Evolutionary conservation across 495 filamentous ascomycete genomes (phyloP), one percentile per base, ranked within the genome.

Genomic region (Talaromyces wortmannii): DNA sequence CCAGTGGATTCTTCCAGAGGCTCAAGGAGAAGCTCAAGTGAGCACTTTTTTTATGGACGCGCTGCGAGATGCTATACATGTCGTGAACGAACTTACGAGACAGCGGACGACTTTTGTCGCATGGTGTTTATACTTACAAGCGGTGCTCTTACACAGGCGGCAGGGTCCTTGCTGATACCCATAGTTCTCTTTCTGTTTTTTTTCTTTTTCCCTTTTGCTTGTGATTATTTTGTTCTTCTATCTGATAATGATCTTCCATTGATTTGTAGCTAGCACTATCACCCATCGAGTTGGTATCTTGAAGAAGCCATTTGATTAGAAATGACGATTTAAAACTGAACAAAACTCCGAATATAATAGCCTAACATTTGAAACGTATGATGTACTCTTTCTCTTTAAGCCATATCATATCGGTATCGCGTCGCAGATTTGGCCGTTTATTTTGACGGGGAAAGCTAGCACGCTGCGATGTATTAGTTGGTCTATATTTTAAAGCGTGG

Each of bases 361-460:
- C n/a, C n/a, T n/a, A n/a, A n/a, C n/a, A n/a, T n/a, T n/a, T n/a
- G n/a, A n/a, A n/a, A n/a, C n/a, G n/a, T n/a, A n/a, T n/a, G n/a
- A n/a, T n/a, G n/a, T n/a, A 13, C 36, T 40, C 36, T 40, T 40
- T 8, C 2, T 40, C 13, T 40, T 13, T 2, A 7, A 12, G 17
- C 1, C 3, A 31, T 50, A 48, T 79, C 65, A 80, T 36, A 81
- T 67, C 0, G 81, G 80, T 63, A 84, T 80, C 8, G 74, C 71
- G 63, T 83, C 71, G 55, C 67, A 77, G 49, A 83, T 71, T 54
- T 73, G 55, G 31, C 75, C 77, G 57, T 79, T 82, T 8, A 79
- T 55, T 55, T 83, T 81, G 0, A 79, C 80, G 4, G 81, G 81
- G 56, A 73, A 75, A 16, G 65, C 81, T 33, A 83, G 65, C 56